Conservation (phyloP, 1,139 yeast species). For the Pichia sp. region DNA sequence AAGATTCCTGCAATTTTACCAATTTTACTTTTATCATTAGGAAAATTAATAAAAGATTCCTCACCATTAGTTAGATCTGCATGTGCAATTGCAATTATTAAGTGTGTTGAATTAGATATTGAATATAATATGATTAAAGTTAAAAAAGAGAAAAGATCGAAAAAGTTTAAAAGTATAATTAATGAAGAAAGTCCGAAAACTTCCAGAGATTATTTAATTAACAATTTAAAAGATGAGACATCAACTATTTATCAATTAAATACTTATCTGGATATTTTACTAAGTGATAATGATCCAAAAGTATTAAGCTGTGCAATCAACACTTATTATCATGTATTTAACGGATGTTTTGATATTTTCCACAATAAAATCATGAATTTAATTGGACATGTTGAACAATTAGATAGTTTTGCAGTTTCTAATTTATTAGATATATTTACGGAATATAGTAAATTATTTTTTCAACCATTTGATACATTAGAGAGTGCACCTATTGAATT, state of each 20-base stretch:
- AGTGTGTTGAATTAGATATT: conserved; percentile 44
- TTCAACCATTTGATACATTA: conserved; percentile 32
- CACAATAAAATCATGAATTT: conserved; percentile 68
- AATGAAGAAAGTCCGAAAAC: background rate
- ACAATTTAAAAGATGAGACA: conserved; percentile 34
- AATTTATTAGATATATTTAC: conserved; percentile 56
- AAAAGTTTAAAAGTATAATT: background rate
- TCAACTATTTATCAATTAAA: conserved; percentile 36
- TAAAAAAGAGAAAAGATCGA: background rate
- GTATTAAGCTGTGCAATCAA: conserved; percentile 71
- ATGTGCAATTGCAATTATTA: conserved; percentile 71
- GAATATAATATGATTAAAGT: conserved; percentile 29
- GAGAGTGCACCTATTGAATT: conserved; percentile 17
- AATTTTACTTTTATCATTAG: conserved; percentile 67
- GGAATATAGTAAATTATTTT: conserved; percentile 56
- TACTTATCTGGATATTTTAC: conserved; percentile 44
- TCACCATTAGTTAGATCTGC: conserved; percentile 76
- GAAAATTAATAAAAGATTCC: conserved; percentile 62
- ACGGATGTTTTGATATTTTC: conserved; percentile 54
- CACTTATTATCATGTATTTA: conserved; percentile 48
- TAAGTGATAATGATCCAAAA: conserved; percentile 55
- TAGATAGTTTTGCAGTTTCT: conserved; percentile 78
- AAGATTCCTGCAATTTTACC: conserved; percentile 75
- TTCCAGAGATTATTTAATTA: conserved; percentile 28
- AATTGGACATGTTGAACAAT: conserved; percentile 45